These are phyloP conservation scores for Bryum argenteum DNA, from an alignment of 225 moss, liverwort and hornwort genomes.

Conservation along the genomic window DNA sequence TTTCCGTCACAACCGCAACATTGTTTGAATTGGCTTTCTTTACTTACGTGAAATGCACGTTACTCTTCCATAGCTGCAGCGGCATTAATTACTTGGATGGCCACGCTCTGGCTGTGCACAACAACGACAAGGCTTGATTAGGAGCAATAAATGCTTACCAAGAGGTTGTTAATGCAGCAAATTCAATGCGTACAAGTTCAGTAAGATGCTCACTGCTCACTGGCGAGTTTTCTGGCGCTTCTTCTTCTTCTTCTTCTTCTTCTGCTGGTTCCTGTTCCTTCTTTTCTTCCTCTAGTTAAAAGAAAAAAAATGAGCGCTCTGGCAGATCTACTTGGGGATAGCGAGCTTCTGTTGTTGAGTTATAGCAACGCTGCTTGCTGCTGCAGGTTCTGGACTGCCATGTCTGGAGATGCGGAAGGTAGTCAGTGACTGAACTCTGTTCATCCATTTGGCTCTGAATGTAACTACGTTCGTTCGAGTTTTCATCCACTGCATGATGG, in stretches of 20 bases:
- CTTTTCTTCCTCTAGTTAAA: too few relatives aligned
- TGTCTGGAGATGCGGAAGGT: neutral
- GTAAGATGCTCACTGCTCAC: conserved; percentile 24
- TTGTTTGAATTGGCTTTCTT: too few relatives aligned
- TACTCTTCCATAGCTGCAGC: neutral
- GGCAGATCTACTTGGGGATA: conserved; percentile 44
- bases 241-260: neutral
- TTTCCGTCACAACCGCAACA: too few relatives aligned
- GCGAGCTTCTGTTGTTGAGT: conserved; percentile 11
- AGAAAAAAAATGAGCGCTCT: neutral
- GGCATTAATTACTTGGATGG: neutral
- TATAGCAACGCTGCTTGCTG: neutral
- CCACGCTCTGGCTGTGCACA: conserved; percentile 24
- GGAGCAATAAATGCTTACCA: conserved; percentile 11
- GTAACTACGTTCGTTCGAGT: neutral
- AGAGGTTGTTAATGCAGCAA: conserved; percentile 30
- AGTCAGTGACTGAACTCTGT: neutral
- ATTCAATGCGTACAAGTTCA: conserved; percentile 26
- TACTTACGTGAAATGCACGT: conserved; percentile 18
- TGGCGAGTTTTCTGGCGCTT: conserved; percentile 6
- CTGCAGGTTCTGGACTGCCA: neutral
- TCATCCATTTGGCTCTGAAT: neutral
- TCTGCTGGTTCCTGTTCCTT: too few relatives aligned
- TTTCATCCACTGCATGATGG: neutral
- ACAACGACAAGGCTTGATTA: conserved; percentile 28